Evolutionary conservation across 306 rosid genomes (phyloP).

Genomic region (Leucaena leucocephala): DNA sequence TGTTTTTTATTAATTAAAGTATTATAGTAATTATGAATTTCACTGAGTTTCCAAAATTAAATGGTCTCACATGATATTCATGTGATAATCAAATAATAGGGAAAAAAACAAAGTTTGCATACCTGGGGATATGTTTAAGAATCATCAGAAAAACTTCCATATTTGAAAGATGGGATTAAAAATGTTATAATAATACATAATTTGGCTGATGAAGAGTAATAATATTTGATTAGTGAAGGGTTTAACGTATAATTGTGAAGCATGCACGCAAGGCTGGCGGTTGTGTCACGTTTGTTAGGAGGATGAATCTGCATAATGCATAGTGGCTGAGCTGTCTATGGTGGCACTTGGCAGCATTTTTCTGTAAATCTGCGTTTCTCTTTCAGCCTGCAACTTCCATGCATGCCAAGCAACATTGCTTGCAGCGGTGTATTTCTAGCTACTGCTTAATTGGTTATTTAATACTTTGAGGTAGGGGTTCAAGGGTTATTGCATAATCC

Average conservation of each 20-base stretch:
- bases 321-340: slow-evolving; percentile 36
- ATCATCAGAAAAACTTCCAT: not conserved
- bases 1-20: too few relatives aligned
- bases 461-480: too few relatives aligned
- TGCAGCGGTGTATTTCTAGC: not conserved
- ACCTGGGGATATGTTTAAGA: too few relatives aligned
- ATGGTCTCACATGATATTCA: too few relatives aligned
- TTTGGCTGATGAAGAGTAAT: not conserved
- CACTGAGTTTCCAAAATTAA: too few relatives aligned
- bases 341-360: slow-evolving; percentile 34
- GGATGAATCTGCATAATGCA: slow-evolving; percentile 28
- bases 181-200: too few relatives aligned
- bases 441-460: too few relatives aligned
- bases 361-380: slow-evolving; percentile 5
- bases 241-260: slow-evolving; percentile 33
- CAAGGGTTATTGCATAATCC: too few relatives aligned
- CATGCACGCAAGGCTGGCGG: not conserved
- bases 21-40: too few relatives aligned
- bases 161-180: not conserved
- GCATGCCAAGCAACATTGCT: not conserved
- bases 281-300: slow-evolving; percentile 25
- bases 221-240: slow-evolving; percentile 19
- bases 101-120: too few relatives aligned
- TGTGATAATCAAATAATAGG: not conserved
- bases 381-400: not conserved